Conservation (phyloP, 768 basidiomycete species). For the Serendipita sp. region DNA sequence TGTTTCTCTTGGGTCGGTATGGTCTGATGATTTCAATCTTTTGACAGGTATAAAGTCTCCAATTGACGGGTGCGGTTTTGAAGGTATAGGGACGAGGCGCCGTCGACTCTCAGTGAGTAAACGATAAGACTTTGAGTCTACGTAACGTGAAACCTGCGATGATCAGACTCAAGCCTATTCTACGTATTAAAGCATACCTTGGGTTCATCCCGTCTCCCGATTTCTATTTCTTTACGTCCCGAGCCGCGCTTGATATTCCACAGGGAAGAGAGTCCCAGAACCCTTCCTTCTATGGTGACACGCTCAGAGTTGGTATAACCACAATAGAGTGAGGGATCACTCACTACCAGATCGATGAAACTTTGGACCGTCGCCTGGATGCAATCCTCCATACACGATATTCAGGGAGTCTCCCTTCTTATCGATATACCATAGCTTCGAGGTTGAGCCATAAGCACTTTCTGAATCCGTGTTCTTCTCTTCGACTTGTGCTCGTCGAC, state of each 20-base stretch:
- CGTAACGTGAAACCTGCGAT: conserved; percentile 33
- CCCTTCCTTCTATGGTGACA: conserved; percentile 33
- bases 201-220: conserved; percentile 28
- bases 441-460: background rate
- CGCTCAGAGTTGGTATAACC: background rate
- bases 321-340: conserved; percentile 16
- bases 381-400: conserved; percentile 48
- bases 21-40: conserved; percentile 1
- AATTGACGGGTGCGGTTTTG: conserved; percentile 29
- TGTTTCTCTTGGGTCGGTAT: conserved; percentile 30
- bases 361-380: conserved; percentile 49
- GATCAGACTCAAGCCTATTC: background rate
- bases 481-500: too few relatives aligned
- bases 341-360: conserved; percentile 45
- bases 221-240: conserved; percentile 38
- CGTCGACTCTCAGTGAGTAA: conserved; percentile 39
- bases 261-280: conserved; percentile 43
- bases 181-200: conserved; percentile 23
- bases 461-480: too few relatives aligned
- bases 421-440: conserved; percentile 8
- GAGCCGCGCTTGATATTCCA: conserved; percentile 32
- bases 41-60: conserved; percentile 25
- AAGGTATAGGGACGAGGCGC: conserved; percentile 28
- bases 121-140: conserved; percentile 39
- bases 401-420: conserved; percentile 50